These are phyloP conservation scores for Russula foetens DNA, from an alignment of 768 basidiomycete species.

Conservation along the genomic window DNA sequence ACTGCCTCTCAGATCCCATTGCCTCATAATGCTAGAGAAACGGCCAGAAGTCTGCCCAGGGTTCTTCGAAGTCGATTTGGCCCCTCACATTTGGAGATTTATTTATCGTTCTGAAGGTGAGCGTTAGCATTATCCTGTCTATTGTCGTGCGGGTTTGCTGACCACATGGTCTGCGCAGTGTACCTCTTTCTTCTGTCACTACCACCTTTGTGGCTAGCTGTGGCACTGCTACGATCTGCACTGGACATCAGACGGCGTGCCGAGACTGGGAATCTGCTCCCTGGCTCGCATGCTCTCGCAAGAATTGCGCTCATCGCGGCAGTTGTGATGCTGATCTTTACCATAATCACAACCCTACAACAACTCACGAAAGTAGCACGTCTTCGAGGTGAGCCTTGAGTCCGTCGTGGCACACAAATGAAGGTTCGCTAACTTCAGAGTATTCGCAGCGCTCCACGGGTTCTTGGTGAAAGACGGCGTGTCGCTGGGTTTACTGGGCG, in stretches of 20 bases:
- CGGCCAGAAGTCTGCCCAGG: not conserved
- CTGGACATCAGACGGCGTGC: not conserved
- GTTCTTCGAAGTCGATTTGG: not conserved
- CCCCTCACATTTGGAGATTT: not conserved
- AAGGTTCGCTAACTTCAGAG: too few relatives aligned
- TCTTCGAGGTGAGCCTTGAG: too few relatives aligned
- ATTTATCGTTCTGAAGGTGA: not conserved
- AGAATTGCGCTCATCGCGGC: not conserved
- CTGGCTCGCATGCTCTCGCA: not conserved
- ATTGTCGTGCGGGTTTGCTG: not conserved
- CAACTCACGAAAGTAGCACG: not conserved
- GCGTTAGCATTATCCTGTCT: not conserved
- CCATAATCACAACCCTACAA: not conserved
- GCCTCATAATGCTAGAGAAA: not conserved
- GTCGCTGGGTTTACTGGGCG: too few relatives aligned
- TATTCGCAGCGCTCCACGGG: too few relatives aligned
- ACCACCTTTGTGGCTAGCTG: not conserved
- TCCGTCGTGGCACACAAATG: too few relatives aligned
- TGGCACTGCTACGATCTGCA: not conserved
- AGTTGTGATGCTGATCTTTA: not conserved
- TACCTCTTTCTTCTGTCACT: not conserved
- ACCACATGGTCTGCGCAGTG: not conserved
- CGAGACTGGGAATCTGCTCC: not conserved
- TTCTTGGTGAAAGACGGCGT: too few relatives aligned
- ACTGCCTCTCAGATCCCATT: not conserved